phyloP scores from a whole-genome alignment of 345 rosid genomes.

The Aurinia saxatilis region DNA sequence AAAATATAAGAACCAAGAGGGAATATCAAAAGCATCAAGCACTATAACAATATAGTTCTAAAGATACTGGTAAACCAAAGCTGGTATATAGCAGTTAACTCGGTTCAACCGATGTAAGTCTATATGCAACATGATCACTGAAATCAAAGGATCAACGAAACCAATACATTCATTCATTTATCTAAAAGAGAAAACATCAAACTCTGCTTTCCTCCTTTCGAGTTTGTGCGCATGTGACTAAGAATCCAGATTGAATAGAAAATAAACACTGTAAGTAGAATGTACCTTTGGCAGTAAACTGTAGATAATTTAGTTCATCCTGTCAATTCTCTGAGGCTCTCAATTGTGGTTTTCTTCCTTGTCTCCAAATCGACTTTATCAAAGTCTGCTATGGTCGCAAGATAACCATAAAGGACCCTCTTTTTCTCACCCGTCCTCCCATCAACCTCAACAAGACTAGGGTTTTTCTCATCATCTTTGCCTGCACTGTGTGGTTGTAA shows the following conservation, averaged over 20 bases:
- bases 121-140: slow-evolving; percentile 17
- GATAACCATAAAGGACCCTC: slow-evolving; percentile 78
- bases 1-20: not conserved
- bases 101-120: not conserved
- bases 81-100: slow-evolving; percentile 5
- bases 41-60: slow-evolving; percentile 1
- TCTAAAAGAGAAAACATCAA: not conserved
- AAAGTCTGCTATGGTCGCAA: slow-evolving; percentile 68
- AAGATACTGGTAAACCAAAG: not conserved
- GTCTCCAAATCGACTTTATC: slow-evolving; percentile 75
- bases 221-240: not conserved
- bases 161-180: not conserved
- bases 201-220: slow-evolving; percentile 6
- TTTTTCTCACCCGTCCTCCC: slow-evolving; percentile 61
- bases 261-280: not conserved
- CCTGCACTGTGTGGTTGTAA: slow-evolving; percentile 51
- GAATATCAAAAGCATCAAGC: slow-evolving; percentile 10
- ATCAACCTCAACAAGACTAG: slow-evolving; percentile 60
- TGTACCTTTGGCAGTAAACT: slow-evolving; percentile 28
- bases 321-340: slow-evolving; percentile 55
- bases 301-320: slow-evolving; percentile 36
- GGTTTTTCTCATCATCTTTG: slow-evolving; percentile 73
- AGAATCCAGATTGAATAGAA: slow-evolving; percentile 12
- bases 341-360: slow-evolving; percentile 63
- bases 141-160: not conserved